A percentile compares a stretch with the other conserved stretches of the same genome.
These are phyloP conservation scores for Vitis hybrid DNA, from an alignment of 177 flowering plant genomes.

Conservation along the genomic window DNA sequence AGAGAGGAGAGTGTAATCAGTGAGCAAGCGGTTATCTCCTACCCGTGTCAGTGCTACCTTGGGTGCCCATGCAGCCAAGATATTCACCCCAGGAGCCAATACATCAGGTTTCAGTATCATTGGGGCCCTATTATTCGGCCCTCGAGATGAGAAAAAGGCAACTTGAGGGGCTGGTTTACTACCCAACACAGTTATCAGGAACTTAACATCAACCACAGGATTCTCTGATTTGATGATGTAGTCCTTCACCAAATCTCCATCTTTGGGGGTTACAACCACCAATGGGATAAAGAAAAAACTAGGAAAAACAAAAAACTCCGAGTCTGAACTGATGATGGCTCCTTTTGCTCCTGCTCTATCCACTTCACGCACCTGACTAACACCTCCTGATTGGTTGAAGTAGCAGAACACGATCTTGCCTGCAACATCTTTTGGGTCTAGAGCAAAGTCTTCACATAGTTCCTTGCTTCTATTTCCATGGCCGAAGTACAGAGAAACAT, in stretches of 20 bases:
- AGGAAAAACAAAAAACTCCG: slow-evolving; percentile 6
- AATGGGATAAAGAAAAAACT: slow-evolving; percentile 23
- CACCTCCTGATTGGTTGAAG: neutral
- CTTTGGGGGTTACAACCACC: slow-evolving; percentile 20
- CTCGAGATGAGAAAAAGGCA: slow-evolving; percentile 36
- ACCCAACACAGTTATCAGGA: slow-evolving; percentile 30
- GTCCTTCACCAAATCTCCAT: slow-evolving; percentile 22
- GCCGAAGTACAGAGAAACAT: slow-evolving; percentile 20
- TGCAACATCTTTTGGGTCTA: slow-evolving; percentile 32
- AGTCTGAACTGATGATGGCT: slow-evolving; percentile 26
- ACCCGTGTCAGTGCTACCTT: slow-evolving; percentile 8
- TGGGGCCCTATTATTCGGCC: slow-evolving; percentile 26
- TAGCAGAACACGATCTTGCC: slow-evolving; percentile 38
- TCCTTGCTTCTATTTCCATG: slow-evolving; percentile 27
- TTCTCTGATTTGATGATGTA: slow-evolving; percentile 9
- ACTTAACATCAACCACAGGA: slow-evolving; percentile 19
- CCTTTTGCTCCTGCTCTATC: slow-evolving; percentile 24
- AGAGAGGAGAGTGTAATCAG: slow-evolving; percentile 27
- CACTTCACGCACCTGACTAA: neutral
- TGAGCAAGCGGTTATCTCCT: slow-evolving; percentile 23
- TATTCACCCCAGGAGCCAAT: slow-evolving; percentile 32
- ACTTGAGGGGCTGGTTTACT: slow-evolving; percentile 38
- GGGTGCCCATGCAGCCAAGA: slow-evolving; percentile 35
- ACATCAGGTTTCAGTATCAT: slow-evolving; percentile 38
- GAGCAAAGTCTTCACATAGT: slow-evolving; percentile 12